A percentile compares a stretch with the other conserved stretches of the same genome.
phyloP scores from a whole-genome alignment of 2,329 filamentous ascomycete genomes.

The Xylogone sp. region DNA sequence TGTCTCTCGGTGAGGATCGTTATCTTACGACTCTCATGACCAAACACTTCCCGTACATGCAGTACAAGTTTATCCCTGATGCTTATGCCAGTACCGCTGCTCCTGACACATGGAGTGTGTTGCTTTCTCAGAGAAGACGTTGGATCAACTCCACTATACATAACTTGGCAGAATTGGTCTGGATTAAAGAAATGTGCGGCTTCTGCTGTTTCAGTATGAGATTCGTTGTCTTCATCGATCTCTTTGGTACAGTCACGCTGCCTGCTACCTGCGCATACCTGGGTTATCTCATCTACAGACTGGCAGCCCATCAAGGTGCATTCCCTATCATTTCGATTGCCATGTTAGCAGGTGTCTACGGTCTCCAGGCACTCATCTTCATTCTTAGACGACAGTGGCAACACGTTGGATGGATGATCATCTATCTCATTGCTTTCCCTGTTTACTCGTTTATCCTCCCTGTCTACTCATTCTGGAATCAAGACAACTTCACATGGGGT shows the following conservation, averaged over 20 bases:
- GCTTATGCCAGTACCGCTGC: conserved; percentile 92
- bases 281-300: conserved; percentile 78
- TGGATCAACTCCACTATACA: conserved; percentile 99
- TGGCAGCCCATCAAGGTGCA: conserved; percentile 65
- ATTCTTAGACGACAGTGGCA: conserved; percentile 97
- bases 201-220: conserved; percentile 99
- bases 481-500: conserved; percentile 98
- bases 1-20: conserved; percentile 94
- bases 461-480: conserved; percentile 98
- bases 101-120: conserved; percentile 87
- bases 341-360: conserved; percentile 89
- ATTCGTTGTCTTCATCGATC: conserved; percentile 91
- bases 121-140: conserved; percentile 94
- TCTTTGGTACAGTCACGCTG: conserved; percentile 87
- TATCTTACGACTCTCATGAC: conserved; percentile 97
- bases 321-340: conserved; percentile 85
- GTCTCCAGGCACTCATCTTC: conserved; percentile 93
- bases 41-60: conserved; percentile 93
- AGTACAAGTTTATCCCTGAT: conserved; percentile 92
- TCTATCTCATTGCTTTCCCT: conserved; percentile 93
- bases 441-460: conserved; percentile 90
- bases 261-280: conserved; percentile 86
- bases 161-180: conserved; percentile 88
- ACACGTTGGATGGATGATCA: conserved; percentile 98
- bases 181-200: conserved; percentile 89